phyloP scores from a whole-genome alignment of 2,329 filamentous ascomycete species.

The Colletotrichum limetticola region DNA sequence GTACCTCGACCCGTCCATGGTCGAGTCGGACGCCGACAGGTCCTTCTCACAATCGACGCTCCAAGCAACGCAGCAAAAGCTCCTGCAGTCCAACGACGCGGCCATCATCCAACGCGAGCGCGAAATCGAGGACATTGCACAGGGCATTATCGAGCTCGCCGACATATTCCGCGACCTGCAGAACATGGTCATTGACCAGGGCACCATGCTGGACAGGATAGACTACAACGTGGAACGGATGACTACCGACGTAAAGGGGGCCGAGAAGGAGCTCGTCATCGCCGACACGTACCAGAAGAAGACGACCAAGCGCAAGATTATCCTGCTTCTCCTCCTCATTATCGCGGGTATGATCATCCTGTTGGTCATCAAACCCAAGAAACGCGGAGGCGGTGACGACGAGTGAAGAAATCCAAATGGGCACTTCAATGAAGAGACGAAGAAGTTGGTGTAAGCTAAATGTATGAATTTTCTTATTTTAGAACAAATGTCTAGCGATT shows the following conservation, averaged over 20 bases:
- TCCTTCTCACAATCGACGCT: constrained; percentile 91
- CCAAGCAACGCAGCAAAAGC: constrained; percentile 78
- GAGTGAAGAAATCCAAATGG: constrained; percentile 30
- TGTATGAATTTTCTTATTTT: constrained; percentile 37
- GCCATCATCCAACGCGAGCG: constrained; percentile 91
- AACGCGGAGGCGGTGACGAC: constrained; percentile 42
- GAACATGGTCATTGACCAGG: constrained; percentile 93
- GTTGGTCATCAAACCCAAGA: constrained; percentile 82
- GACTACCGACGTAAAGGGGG: constrained; percentile 91
- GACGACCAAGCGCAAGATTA: constrained; percentile 91
- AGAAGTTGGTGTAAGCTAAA: constrained; percentile 36
- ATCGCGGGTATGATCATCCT: constrained; percentile 90
- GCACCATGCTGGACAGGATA: constrained; percentile 90
- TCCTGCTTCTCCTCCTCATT: constrained; percentile 85
- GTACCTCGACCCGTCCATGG: constrained; percentile 86
- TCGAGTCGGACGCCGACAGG: constrained; percentile 94
- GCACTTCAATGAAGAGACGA: constrained; percentile 17
- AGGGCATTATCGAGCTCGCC: constrained; percentile 96
- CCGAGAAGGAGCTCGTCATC: constrained; percentile 90
- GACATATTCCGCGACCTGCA: constrained; percentile 98
- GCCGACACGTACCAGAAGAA: constrained; percentile 90
- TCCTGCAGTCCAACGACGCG: constrained; percentile 80
- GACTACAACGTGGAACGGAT: constrained; percentile 99
- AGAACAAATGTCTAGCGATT: constrained; percentile 35
- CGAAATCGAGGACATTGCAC: constrained; percentile 97